A percentile compares a stretch with the other conserved stretches of the same genome.
Conservation (phyloP, 305 asterid genomes). For the Fraxinus angustifolia region DNA sequence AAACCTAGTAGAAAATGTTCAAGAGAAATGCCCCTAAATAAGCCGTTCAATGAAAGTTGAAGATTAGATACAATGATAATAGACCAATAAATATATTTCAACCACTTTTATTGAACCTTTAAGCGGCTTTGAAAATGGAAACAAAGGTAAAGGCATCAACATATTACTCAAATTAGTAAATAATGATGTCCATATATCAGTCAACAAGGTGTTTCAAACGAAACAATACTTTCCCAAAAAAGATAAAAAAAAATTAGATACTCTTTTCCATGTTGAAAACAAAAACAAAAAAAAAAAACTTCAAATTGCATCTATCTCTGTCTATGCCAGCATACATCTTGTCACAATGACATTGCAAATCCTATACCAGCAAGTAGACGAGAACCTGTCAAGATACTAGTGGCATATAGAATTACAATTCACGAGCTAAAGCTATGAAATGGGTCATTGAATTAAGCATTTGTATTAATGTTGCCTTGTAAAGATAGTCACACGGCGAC, state of each 20-base stretch:
- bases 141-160: background rate
- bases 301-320: background rate
- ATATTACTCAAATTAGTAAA: background rate
- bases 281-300: background rate
- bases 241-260: background rate
- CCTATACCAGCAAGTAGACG: conserved; percentile 16
- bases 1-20: background rate
- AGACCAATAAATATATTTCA: background rate
- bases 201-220: background rate
- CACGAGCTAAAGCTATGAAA: background rate
- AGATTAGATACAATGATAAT: background rate
- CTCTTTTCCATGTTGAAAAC: background rate
- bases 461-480: background rate
- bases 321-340: conserved; percentile 16
- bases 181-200: background rate
- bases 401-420: background rate
- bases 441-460: background rate
- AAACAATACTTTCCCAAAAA: background rate
- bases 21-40: background rate
- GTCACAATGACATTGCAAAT: conserved; percentile 28
- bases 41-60: background rate
- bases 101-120: background rate
- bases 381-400: background rate
- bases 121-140: background rate
- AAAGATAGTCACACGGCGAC: background rate